Conservation (phyloP, 495 filamentous ascomycete genomes). For the Apodospora peruviana region DNA sequence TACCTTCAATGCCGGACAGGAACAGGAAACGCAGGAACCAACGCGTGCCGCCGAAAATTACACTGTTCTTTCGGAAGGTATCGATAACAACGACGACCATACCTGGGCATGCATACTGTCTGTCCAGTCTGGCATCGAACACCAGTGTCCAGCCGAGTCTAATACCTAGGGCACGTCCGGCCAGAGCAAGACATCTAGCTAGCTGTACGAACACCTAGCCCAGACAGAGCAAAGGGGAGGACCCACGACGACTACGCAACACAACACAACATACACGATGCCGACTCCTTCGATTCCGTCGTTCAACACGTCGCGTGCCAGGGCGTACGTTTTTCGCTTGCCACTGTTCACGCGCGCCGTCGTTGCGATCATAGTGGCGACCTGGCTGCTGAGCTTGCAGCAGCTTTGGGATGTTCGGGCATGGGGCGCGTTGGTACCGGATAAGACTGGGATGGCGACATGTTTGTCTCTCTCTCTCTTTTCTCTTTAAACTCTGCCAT, state of each 20-base stretch:
- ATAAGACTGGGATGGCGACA: conserved; percentile 63
- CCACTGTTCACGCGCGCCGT: conserved; percentile 81
- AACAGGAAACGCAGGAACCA: no score
- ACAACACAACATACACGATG: background rate
- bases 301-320: conserved; percentile 37
- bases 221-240: background rate
- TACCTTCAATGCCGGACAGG: no score
- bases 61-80: no score
- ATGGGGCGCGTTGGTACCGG: conserved; percentile 75
- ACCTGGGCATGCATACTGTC: no score
- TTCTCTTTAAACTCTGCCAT: background rate
- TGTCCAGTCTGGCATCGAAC: no score
- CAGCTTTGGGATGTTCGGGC: conserved; percentile 60
- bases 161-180: no score
- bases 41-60: no score
- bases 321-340: conserved; percentile 73
- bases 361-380: conserved; percentile 57
- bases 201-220: background rate
- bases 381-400: conserved; percentile 63
- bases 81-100: no score
- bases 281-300: conserved; percentile 1
- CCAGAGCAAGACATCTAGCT: no score
- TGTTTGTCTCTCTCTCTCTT: conserved; percentile 51
- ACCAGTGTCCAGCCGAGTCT: no score
- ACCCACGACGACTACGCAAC: background rate